Conservation (phyloP, 2,329 filamentous ascomycete species). For the Trichocomaceae sp. region DNA sequence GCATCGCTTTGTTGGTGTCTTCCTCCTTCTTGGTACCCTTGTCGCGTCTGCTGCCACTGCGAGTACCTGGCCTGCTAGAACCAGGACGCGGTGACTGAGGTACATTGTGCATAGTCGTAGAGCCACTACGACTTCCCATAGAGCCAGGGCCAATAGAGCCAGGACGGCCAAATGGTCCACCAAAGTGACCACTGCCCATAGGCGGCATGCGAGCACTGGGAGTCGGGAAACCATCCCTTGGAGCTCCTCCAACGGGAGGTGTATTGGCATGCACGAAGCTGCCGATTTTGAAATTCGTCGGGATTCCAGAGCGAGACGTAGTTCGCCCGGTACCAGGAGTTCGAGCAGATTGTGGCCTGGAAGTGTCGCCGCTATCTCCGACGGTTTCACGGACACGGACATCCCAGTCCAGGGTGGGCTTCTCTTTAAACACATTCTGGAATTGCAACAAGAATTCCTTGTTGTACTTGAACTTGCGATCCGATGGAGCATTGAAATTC, state of each 20-base stretch:
- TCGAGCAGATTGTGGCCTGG: slow-evolving; percentile 51
- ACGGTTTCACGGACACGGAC: slow-evolving; percentile 77
- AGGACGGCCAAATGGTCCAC: slow-evolving; percentile 53
- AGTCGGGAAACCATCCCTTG: slow-evolving; percentile 66
- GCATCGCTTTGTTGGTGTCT: slow-evolving; percentile 78
- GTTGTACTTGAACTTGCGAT: slow-evolving; percentile 87
- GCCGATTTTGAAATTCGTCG: slow-evolving; percentile 60
- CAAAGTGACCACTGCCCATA: slow-evolving; percentile 48
- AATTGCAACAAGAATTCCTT: slow-evolving; percentile 94
- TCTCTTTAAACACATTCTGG: slow-evolving; percentile 91
- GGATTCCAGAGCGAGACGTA: slow-evolving; percentile 47
- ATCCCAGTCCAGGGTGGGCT: slow-evolving; percentile 90
- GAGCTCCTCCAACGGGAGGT: slow-evolving; percentile 63
- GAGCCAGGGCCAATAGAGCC: slow-evolving; percentile 56
- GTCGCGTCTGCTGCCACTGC: slow-evolving; percentile 47
- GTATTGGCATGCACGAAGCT: slow-evolving; percentile 57
- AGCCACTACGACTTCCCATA: slow-evolving; percentile 60
- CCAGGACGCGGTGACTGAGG: slow-evolving; percentile 67
- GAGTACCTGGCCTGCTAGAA: slow-evolving; percentile 50
- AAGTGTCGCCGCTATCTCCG: slow-evolving; percentile 66
- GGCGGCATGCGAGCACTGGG: slow-evolving; percentile 34
- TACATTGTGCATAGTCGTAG: slow-evolving; percentile 47
- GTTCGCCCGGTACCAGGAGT: slow-evolving; percentile 47
- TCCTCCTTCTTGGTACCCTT: slow-evolving; percentile 54
- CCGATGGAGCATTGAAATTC: slow-evolving; percentile 66